Percentiles rank a stretch among this genome's conserved stretches.
Evolutionary conservation across 164 flowering plant species (phyloP).

Genomic region (Vitis cinerea): DNA sequence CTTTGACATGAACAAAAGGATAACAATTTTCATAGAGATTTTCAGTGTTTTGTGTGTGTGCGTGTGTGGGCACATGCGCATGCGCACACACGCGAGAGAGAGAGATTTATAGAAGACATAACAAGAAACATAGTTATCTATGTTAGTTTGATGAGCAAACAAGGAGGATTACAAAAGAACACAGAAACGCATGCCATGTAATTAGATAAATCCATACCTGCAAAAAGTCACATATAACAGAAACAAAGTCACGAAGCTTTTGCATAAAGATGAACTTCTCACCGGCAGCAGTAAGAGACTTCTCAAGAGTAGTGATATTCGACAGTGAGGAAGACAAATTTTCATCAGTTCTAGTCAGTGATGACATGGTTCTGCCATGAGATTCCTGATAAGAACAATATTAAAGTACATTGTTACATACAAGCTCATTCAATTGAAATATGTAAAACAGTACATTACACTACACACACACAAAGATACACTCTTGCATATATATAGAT

Average conservation of each 20-base stretch:
- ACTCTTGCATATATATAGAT: too few relatives aligned
- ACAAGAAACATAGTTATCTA: not conserved
- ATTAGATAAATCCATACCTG: conserved; percentile 65
- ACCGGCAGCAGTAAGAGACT: conserved; percentile 71
- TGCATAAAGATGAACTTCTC: conserved; percentile 97
- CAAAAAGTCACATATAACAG: conserved; percentile 88
- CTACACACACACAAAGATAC: too few relatives aligned
- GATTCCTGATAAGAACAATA: conserved; percentile 56
- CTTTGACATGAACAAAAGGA: too few relatives aligned
- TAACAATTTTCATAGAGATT: too few relatives aligned
- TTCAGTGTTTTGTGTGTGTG: too few relatives aligned
- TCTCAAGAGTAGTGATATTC: conserved; percentile 66
- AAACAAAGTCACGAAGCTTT: conserved; percentile 89
- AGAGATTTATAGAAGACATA: not conserved
- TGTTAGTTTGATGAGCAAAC: not conserved
- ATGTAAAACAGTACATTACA: not conserved
- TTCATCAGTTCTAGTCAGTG: conserved; percentile 56
- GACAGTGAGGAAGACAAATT: conserved; percentile 63
- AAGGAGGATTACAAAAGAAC: conserved; percentile 3
- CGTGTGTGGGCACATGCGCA: too few relatives aligned
- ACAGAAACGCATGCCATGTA: conserved; percentile 3
- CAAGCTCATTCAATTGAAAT: not conserved
- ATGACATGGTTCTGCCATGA: conserved; percentile 56
- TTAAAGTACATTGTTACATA: not conserved
- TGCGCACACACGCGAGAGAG: not conserved